Base-by-base conservation (phyloP, 2,329 filamentous ascomycete genomes). In the Pseudogymnoascus sp. region DNA sequence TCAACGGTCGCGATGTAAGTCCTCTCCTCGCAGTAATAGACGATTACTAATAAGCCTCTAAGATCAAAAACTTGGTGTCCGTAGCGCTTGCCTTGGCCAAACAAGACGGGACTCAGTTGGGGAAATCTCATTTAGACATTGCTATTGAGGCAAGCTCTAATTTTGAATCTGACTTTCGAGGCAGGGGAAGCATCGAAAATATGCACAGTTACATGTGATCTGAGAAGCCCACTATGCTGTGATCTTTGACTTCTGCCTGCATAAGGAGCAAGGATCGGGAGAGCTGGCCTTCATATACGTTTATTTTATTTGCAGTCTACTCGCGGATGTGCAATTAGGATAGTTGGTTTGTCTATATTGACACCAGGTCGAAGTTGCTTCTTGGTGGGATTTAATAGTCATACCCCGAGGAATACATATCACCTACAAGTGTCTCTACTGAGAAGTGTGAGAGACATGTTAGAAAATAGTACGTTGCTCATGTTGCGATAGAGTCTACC, bases 101-200 rank as follows among this genome's bases (percentile, higher is more conserved):
- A 45, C 62, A 66, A 43, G 64, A 45, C 5, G 37, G 25, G 25
- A 25, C 43, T 28, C 19, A 37, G 14, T 36, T 19, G 34, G 39
- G 21, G 14, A 62, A 13, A 57, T 64, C 19, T 66, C 60, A 68
- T 67, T 64, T 69, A 11, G 63, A 67, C 64, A 39, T 66, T 13
- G 64, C 63, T 43, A 66, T 69, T 67, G 31, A 25, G 1, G 62
- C 64, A 63, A 48, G 41, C 28, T 28, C 67, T 36, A 62, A 68
- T 54, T 67, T 67, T 54, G 62, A 67, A 66, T 64, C 57, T 45
- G 60, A 68, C 62, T 62, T 65, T 57, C 63, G 60, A 36, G 62
- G 64, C 43, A 31, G 48, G 28, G 60, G 51, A 34, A 25, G 61
- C 36, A 68, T 28, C 19, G 51, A 66, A 66, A 62, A 63, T 65